Evolutionary conservation across 2,329 filamentous ascomycete genomes (phyloP).

Genomic region (Exophiala oligosperma): DNA sequence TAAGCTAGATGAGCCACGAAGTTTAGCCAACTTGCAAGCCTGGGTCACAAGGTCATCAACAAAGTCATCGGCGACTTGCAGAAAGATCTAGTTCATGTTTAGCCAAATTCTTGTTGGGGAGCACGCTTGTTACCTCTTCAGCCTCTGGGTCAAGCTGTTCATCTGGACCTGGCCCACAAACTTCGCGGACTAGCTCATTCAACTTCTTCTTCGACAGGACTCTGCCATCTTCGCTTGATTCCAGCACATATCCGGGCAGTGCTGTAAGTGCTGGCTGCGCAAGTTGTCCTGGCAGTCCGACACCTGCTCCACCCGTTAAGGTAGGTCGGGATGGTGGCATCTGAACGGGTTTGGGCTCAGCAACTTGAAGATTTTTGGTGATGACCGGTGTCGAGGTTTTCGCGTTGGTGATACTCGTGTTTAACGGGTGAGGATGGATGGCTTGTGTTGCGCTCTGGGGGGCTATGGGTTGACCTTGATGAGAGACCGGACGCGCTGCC

Average conservation of each 20-base stretch:
- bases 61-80: conserved; percentile 89
- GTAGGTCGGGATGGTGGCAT: conserved; percentile 78
- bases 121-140: conserved; percentile 72
- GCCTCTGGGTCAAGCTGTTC: conserved; percentile 86
- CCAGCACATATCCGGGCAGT: conserved; percentile 79
- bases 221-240: conserved; percentile 80
- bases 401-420: conserved; percentile 42
- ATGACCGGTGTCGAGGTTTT: conserved; percentile 72
- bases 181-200: conserved; percentile 90
- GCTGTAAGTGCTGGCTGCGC: conserved; percentile 82
- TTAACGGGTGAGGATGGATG: conserved; percentile 43
- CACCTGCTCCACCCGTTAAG: conserved; percentile 71
- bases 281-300: conserved; percentile 77
- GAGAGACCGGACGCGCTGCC: conserved; percentile 21
- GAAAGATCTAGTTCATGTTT: conserved; percentile 63
- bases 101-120: not conserved
- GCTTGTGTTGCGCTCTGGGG: conserved; percentile 29
- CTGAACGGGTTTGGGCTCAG: conserved; percentile 70
- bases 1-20: conserved; percentile 84
- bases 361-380: conserved; percentile 73
- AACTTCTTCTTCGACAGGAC: conserved; percentile 98
- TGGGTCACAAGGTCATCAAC: conserved; percentile 85
- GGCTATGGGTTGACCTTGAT: conserved; percentile 36
- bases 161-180: conserved; percentile 72
- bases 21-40: conserved; percentile 88